These are phyloP conservation scores for Talaromyces marneffei DNA, from an alignment of 2,329 filamentous ascomycete genomes.

Conservation along the genomic window DNA sequence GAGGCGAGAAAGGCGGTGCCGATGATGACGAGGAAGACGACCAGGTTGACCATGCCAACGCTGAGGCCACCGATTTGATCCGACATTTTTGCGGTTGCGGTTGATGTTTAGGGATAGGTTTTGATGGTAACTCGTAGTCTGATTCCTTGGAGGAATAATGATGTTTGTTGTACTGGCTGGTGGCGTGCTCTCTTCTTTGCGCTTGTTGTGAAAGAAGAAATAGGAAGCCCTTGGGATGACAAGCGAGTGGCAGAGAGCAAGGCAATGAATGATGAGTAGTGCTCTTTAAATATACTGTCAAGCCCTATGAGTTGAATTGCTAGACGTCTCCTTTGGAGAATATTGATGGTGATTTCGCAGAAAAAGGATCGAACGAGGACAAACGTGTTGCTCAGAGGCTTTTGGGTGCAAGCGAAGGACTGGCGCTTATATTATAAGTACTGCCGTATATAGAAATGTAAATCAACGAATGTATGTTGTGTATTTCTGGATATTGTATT, in stretches of 20 bases:
- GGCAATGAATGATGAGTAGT: not conserved
- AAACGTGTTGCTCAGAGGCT: not conserved
- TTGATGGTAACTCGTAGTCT: not conserved
- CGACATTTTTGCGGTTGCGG: conserved; percentile 2
- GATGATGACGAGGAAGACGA: conserved; percentile 10
- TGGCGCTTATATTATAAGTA: not conserved
- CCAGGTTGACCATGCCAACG: conserved; percentile 12
- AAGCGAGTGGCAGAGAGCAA: not conserved
- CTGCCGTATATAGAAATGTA: not conserved
- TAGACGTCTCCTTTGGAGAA: not conserved
- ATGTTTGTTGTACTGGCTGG: not conserved
- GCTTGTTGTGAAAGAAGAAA: not conserved
- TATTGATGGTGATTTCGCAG: not conserved
- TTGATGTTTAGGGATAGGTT: not conserved
- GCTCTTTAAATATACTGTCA: not conserved
- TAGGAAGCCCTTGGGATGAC: not conserved
- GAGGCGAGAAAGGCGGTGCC: conserved; percentile 5
- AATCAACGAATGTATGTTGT: not conserved
- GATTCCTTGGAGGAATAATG: not conserved
- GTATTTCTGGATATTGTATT: not conserved
- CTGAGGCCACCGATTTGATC: conserved; percentile 7
- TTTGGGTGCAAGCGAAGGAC: not conserved
- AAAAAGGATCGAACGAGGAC: not conserved
- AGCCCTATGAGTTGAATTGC: too few species aligned
- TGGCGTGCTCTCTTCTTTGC: not conserved